Evolutionary conservation across 441 rosid species (phyloP).

Genomic region (Lepidium campestre): DNA sequence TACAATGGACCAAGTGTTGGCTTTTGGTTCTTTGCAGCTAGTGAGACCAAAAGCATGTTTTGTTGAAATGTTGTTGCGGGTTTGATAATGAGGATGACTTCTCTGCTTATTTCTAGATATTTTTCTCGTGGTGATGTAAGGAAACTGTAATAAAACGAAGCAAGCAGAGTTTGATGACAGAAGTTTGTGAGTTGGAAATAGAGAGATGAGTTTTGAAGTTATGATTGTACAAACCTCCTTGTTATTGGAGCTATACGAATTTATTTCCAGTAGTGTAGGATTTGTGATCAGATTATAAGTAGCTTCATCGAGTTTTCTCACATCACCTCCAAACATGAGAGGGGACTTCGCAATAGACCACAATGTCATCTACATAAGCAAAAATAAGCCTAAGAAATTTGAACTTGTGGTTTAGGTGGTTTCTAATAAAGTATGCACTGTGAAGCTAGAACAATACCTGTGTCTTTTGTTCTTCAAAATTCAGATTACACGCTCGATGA

Average conservation of each 20-base stretch:
- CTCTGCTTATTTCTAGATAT: conserved; percentile 8
- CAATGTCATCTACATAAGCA: conserved; percentile 65
- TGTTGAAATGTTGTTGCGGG: conserved; percentile 16
- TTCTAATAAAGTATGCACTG: neutral
- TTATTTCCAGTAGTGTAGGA: conserved; percentile 68
- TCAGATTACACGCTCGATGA: conserved; percentile 63
- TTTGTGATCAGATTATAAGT: conserved; percentile 69
- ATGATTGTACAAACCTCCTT: conserved; percentile 50
- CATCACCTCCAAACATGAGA: conserved; percentile 95
- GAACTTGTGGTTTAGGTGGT: neutral
- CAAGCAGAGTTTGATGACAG: neutral
- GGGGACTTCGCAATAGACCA: conserved; percentile 96
- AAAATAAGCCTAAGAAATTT: neutral
- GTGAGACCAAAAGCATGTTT: conserved; percentile 44
- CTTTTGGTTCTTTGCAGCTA: conserved; percentile 64
- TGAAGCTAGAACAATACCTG: conserved; percentile 41
- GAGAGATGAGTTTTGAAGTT: conserved; percentile 1
- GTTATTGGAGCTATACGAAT: conserved; percentile 65
- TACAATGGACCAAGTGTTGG: conserved; percentile 56
- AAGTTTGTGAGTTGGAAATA: neutral
- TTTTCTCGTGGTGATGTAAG: conserved; percentile 34
- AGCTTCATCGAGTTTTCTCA: conserved; percentile 56
- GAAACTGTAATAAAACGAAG: conserved; percentile 48
- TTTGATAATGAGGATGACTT: conserved; percentile 2
- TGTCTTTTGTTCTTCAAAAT: conserved; percentile 61